Percentiles rank a stretch among this genome's conserved stretches.
phyloP scores from a whole-genome alignment of 2,329 filamentous ascomycete genomes.

The Neoarthrinium moseri region DNA sequence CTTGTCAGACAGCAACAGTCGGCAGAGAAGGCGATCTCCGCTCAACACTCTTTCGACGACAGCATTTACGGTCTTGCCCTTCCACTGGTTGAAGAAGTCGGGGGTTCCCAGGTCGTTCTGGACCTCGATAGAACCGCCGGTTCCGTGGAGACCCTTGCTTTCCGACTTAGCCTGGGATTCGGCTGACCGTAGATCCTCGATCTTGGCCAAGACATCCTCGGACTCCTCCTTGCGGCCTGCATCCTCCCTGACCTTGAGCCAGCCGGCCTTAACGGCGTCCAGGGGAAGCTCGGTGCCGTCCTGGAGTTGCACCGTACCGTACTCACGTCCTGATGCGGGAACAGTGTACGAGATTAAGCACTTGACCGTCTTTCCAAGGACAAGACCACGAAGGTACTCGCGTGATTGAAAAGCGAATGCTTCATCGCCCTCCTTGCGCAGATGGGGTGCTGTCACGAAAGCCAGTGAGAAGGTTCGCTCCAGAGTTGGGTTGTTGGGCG shows the following conservation, averaged over 20 bases:
- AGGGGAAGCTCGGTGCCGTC: slow-evolving; percentile 80
- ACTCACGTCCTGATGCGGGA: slow-evolving; percentile 82
- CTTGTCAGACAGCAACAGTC: slow-evolving; percentile 75
- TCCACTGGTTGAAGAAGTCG: slow-evolving; percentile 79
- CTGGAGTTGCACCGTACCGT: slow-evolving; percentile 75
- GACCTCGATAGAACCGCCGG: slow-evolving; percentile 68
- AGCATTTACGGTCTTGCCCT: slow-evolving; percentile 80
- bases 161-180: slow-evolving; percentile 78
- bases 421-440: slow-evolving; percentile 89
- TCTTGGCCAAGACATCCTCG: slow-evolving; percentile 67
- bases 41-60: slow-evolving; percentile 89
- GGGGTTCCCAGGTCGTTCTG: slow-evolving; percentile 79
- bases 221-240: slow-evolving; percentile 88
- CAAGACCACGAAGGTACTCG: slow-evolving; percentile 81
- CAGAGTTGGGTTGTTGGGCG: slow-evolving; percentile 74
- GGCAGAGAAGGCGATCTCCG: slow-evolving; percentile 84
- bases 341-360: slow-evolving; percentile 87
- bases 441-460: slow-evolving; percentile 84
- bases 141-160: slow-evolving; percentile 77
- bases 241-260: slow-evolving; percentile 91
- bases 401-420: slow-evolving; percentile 91
- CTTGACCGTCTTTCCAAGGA: slow-evolving; percentile 83
- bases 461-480: slow-evolving; percentile 89
- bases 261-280: slow-evolving; percentile 80
- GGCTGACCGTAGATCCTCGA: slow-evolving; percentile 75